phyloP scores from a whole-genome alignment of 768 basidiomycete genomes.

The Leccinum subgranulosum region DNA sequence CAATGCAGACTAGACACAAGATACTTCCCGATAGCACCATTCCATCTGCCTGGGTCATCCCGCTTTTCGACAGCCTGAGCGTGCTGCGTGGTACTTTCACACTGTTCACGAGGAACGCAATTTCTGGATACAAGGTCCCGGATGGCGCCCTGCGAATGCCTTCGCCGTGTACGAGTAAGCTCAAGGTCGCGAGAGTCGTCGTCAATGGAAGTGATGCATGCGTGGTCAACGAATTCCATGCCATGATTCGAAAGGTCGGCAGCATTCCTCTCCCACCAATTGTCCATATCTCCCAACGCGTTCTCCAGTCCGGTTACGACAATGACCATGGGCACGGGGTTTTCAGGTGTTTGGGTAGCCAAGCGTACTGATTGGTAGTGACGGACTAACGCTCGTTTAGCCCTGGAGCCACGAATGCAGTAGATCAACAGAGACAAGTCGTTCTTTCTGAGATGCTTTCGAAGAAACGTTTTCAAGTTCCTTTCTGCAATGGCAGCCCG shows the following conservation, averaged over 20 bases:
- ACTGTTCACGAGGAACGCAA: slow-evolving; percentile 6
- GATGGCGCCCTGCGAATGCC: slow-evolving; percentile 22
- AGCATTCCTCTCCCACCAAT: slow-evolving; percentile 33
- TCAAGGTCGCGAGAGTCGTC: slow-evolving; percentile 18
- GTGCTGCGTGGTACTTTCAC: background rate
- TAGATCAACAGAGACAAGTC: slow-evolving; percentile 41
- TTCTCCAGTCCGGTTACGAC: slow-evolving; percentile 42
- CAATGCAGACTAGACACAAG: slow-evolving; percentile 10
- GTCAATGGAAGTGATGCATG: slow-evolving; percentile 32
- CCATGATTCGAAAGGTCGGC: slow-evolving; percentile 13
- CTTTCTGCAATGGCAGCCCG: slow-evolving; percentile 22
- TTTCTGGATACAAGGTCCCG: slow-evolving; percentile 24
- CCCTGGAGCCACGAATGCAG: slow-evolving; percentile 38
- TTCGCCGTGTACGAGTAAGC: slow-evolving; percentile 17
- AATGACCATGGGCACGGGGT: slow-evolving; percentile 34
- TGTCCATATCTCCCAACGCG: slow-evolving; percentile 30
- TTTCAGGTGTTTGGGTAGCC: slow-evolving; percentile 26
- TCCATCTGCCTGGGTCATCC: slow-evolving; percentile 6
- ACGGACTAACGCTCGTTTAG: slow-evolving; percentile 35
- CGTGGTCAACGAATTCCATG: slow-evolving; percentile 31
- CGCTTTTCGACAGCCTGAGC: background rate
- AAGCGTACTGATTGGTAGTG: slow-evolving; percentile 37
- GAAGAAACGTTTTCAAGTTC: slow-evolving; percentile 32
- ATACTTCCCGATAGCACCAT: slow-evolving; percentile 13
- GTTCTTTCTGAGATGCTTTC: slow-evolving; percentile 29